phyloP scores from a whole-genome alignment of 1,139 yeast species.

The Hyphopichia khmerensis region DNA sequence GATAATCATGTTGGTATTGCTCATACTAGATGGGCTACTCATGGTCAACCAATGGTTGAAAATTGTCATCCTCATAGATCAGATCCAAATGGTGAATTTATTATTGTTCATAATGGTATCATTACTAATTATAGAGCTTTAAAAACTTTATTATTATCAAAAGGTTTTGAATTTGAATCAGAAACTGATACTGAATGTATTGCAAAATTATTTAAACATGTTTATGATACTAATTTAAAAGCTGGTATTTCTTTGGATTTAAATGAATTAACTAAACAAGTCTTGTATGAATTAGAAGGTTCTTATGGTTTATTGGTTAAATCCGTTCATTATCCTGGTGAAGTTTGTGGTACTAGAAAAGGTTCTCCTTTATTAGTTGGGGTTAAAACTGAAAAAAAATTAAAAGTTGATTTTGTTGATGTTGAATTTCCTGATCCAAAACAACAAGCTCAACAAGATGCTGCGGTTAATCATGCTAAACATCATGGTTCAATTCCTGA shows the following conservation, averaged over 20 bases:
- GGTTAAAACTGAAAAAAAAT: slow-evolving; percentile 90
- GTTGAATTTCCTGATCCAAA: slow-evolving; percentile 85
- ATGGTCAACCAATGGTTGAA: slow-evolving; percentile 82
- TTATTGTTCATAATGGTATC: slow-evolving; percentile 96
- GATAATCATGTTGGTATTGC: slow-evolving; percentile 95
- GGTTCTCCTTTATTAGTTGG: slow-evolving; percentile 98
- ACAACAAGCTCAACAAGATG: slow-evolving; percentile 12
- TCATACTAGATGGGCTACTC: slow-evolving; percentile 99
- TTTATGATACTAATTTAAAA: slow-evolving; percentile 75
- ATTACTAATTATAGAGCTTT: slow-evolving; percentile 93
- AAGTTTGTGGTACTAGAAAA: slow-evolving; percentile 94
- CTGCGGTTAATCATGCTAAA: slow-evolving; percentile 9
- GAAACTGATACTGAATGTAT: slow-evolving; percentile 98
- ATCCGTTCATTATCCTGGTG: slow-evolving; percentile 91
- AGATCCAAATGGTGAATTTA: slow-evolving; percentile 77
- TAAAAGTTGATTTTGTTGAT: slow-evolving; percentile 97
- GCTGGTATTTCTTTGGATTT: slow-evolving; percentile 61
- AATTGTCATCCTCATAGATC: slow-evolving; percentile 98
- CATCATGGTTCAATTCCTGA: background rate
- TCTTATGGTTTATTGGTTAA: slow-evolving; percentile 95
- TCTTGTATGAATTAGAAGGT: slow-evolving; percentile 91
- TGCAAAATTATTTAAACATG: slow-evolving; percentile 90
- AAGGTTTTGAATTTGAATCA: slow-evolving; percentile 82
- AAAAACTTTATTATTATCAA: slow-evolving; percentile 72
- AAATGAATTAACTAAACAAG: slow-evolving; percentile 89